Percentiles rank a stretch among this genome's conserved stretches.
phyloP scores from a whole-genome alignment of 2,329 filamentous ascomycete genomes.

The Colletotrichum sojae region DNA sequence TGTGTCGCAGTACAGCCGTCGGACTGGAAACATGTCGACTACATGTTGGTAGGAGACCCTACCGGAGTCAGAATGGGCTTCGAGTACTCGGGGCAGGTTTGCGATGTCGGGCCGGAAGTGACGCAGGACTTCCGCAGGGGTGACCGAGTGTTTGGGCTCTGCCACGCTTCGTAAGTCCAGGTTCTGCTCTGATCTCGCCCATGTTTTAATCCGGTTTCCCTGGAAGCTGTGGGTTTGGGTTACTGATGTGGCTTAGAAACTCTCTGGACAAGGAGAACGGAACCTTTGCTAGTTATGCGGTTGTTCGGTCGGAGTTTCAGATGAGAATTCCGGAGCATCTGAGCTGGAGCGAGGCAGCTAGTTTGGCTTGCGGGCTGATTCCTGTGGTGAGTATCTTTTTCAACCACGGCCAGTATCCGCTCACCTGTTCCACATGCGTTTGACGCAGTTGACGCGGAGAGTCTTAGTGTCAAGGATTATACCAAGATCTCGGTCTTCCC shows the following conservation, averaged over 20 bases:
- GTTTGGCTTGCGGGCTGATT: constrained; percentile 55
- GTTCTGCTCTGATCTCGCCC: no score
- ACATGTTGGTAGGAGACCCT: constrained; percentile 33
- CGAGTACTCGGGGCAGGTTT: constrained; percentile 63
- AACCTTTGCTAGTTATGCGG: constrained; percentile 56
- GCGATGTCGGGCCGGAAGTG: constrained; percentile 59
- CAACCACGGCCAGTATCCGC: not conserved
- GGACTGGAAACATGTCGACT: constrained; percentile 52
- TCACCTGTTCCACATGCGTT: no score
- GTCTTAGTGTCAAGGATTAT: constrained; percentile 60
- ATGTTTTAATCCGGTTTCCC: not conserved
- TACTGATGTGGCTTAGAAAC: constrained; percentile 46
- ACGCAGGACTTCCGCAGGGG: constrained; percentile 61
- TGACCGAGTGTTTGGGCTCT: constrained; percentile 59
- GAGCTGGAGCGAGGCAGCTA: constrained; percentile 61
- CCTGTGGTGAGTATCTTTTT: constrained; percentile 50
- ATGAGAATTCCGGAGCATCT: constrained; percentile 61
- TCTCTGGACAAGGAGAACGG: constrained; percentile 53
- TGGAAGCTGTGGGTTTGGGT: constrained; percentile 40
- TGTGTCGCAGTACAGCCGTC: constrained; percentile 54
- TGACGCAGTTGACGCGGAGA: no score
- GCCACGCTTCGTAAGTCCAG: constrained; percentile 50
- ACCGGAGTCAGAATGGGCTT: constrained; percentile 51
- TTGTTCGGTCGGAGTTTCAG: constrained; percentile 56
- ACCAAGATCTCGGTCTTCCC: constrained; percentile 59